A percentile compares a stretch with the other conserved stretches of the same genome.
phyloP scores from a whole-genome alignment of 129 eudicot genomes.

The Tagetes erecta region DNA sequence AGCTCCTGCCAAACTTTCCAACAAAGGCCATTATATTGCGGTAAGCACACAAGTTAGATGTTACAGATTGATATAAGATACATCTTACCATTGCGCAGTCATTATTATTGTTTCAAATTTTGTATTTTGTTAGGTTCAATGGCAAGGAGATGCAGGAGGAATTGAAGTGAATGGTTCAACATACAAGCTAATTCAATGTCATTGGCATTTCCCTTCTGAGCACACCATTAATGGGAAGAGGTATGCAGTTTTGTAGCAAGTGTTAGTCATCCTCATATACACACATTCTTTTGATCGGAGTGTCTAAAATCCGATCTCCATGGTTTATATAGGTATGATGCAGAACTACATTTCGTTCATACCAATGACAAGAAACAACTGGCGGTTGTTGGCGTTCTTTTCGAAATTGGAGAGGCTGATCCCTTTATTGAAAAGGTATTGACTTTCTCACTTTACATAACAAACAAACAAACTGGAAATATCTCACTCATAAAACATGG shows the following conservation, averaged over 20 bases:
- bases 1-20: conserved; percentile 43
- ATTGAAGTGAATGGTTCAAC: conserved; percentile 37
- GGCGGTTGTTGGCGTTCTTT: conserved; percentile 44
- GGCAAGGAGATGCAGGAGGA: conserved; percentile 59
- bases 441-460: not conserved
- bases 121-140: conserved; percentile 35
- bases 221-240: conserved; percentile 54
- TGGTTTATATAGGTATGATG: conserved; percentile 27
- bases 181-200: conserved; percentile 51
- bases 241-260: conserved; percentile 13
- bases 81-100: not conserved
- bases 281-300: not conserved
- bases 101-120: not conserved
- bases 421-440: conserved; percentile 42
- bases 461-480: not conserved
- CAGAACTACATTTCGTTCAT: conserved; percentile 59
- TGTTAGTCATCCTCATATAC: not conserved
- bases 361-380: conserved; percentile 3
- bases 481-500: not conserved
- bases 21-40: conserved; percentile 34
- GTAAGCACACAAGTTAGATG: conserved; percentile 7
- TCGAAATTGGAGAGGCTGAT: conserved; percentile 42
- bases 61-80: not conserved
- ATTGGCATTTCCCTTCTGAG: conserved; percentile 80
- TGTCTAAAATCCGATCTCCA: not conserved